A percentile compares a stretch with the other conserved stretches of the same genome.
phyloP scores from a whole-genome alignment of 305 asterid genomes.

The Fraxinus ornus region DNA sequence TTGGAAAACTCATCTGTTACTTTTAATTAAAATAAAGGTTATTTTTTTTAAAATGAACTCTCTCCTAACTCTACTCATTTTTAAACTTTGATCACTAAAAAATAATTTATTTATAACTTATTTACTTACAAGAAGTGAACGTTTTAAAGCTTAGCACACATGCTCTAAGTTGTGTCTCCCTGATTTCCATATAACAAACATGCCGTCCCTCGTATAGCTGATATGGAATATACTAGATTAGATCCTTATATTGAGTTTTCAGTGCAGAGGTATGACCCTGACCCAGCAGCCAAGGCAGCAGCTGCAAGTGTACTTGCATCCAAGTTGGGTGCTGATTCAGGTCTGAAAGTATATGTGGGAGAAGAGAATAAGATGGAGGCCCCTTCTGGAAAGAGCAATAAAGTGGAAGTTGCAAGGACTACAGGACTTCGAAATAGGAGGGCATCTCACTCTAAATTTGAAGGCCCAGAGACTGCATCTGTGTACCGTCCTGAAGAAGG shows the following conservation, averaged over 20 bases:
- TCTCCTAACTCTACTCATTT: background rate
- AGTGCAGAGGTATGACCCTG: slow-evolving; percentile 67
- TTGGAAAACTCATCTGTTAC: background rate
- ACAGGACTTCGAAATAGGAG: slow-evolving; percentile 73
- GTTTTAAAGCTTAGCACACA: background rate
- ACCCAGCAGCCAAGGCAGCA: slow-evolving; percentile 53
- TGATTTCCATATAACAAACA: background rate
- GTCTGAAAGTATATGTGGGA: slow-evolving; percentile 57
- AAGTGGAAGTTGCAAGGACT: slow-evolving; percentile 50
- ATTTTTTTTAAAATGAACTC: background rate
- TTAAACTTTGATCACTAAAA: background rate
- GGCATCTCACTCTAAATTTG: slow-evolving; percentile 36
- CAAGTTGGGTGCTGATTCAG: slow-evolving; percentile 84
- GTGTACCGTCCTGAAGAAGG: slow-evolving; percentile 39
- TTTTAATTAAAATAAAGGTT: background rate
- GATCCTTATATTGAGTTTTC: slow-evolving; percentile 37
- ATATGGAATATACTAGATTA: background rate
- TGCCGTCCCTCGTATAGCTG: background rate
- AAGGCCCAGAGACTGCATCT: slow-evolving; percentile 18
- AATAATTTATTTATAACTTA: background rate
- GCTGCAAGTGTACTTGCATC: slow-evolving; percentile 86
- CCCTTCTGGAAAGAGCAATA: slow-evolving; percentile 62
- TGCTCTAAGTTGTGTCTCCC: background rate
- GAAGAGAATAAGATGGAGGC: slow-evolving; percentile 45
- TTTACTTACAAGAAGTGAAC: background rate